Base-by-base conservation (phyloP, 306 rosid genomes). In the Gleditsia sinensis region DNA sequence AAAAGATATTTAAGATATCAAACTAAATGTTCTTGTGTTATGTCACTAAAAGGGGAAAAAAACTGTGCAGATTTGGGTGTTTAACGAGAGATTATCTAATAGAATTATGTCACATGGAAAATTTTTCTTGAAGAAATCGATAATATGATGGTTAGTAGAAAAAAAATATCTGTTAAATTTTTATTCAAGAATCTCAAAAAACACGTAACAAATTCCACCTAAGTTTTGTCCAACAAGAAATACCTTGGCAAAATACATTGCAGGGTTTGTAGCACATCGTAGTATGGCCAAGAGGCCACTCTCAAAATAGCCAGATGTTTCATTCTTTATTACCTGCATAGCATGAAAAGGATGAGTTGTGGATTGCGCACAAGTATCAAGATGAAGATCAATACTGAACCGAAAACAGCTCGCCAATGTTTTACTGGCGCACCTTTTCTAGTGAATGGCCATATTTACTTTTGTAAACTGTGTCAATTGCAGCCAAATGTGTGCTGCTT, bases 191-290 rank as follows among this genome's bases (percentile, higher is more conserved):
- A n/a, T n/a, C n/a, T n/a, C n/a, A n/a, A n/a, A n/a, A n/a, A n/a
- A n/a, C n/a, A n/a, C n/a, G n/a, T n/a, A n/a, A n/a, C n/a, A n/a
- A n/a, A n/a, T n/a, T n/a, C n/a, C n/a, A n/a, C n/a, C n/a, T n/a
- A n/a, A n/a, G n/a, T n/a, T n/a, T n/a, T n/a, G n/a, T n/a, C n/a
- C n/a, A n/a, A n/a, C n/a, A n/a, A n/a, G n/a, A 51, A 64, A 3
- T 87, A 93, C 98, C 98, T 81, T 83, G 4, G 96, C 91, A 76
- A 93, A 93, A 69, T 82, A 88, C 68, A 69, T 32, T 7, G 84
- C 83, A 72, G 89, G 89, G 76, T 90, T 81, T 74, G 67, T 82
- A 3, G 93, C 81, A 62, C 93, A 88, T 42, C 69, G 74, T 45
- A 93, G 54, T 64, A 90, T 87, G 27, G 93, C 73, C 69, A 87